These are phyloP conservation scores for Populus deltoides DNA, from an alignment of 345 rosid species.

Conservation along the genomic window DNA sequence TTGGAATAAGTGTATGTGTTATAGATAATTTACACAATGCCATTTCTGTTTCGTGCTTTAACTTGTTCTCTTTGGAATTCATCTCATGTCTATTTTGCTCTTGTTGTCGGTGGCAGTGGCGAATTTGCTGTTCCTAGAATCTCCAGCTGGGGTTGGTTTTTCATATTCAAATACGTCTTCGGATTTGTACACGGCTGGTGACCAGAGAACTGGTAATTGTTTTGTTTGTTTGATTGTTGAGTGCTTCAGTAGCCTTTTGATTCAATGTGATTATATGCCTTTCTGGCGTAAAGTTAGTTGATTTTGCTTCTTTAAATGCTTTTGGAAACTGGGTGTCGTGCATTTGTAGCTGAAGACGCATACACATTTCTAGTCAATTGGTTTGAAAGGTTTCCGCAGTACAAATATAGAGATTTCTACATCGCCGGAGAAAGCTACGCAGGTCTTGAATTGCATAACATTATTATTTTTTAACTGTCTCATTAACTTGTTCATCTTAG, in stretches of 20 bases:
- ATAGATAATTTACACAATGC: not conserved
- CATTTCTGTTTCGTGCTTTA: not conserved
- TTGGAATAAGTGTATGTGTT: conserved; percentile 63
- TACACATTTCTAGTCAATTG: conserved; percentile 73
- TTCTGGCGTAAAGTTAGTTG: conserved; percentile 9
- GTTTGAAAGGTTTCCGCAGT: conserved; percentile 94
- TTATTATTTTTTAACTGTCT: not conserved
- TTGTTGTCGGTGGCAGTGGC: conserved; percentile 59
- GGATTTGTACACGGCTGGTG: conserved; percentile 81
- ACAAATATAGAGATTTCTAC: conserved; percentile 91
- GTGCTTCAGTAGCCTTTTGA: not conserved
- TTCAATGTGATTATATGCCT: not conserved
- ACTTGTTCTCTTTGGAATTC: not conserved
- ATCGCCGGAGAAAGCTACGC: conserved; percentile 96
- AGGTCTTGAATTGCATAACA: conserved; percentile 36
- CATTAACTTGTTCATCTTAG: not conserved
- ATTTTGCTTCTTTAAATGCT: conserved; percentile 15
- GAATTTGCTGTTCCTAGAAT: conserved; percentile 83
- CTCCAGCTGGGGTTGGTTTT: conserved; percentile 98
- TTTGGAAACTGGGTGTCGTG: conserved; percentile 13
- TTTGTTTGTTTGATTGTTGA: not conserved
- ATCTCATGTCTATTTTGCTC: not conserved
- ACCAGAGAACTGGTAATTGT: conserved; percentile 73
- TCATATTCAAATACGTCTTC: conserved; percentile 80
- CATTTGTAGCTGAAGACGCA: conserved; percentile 80